Base-by-base conservation (phyloP, 2,329 filamentous ascomycete species). In the Penicillium sp. region DNA sequence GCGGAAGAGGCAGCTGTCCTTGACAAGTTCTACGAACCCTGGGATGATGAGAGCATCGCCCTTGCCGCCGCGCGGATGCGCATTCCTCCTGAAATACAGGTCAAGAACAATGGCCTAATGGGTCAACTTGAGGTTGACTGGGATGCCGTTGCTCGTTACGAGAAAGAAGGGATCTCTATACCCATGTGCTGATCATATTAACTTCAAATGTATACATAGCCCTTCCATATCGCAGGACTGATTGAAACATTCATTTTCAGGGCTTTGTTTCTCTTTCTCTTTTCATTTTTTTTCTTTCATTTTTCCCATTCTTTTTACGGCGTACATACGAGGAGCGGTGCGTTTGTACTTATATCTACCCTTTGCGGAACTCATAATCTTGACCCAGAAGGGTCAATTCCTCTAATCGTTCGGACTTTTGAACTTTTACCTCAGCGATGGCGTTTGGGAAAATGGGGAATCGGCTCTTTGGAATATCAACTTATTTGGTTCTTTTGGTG, bases 101-200 rank as follows among this genome's bases (percentile, higher is more conserved):
- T 44, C 38, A 52, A 54, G 53, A 42, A 18, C 27, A 45, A 34
- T 13, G 52, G 52, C 4, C 27, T 40, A 9, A 42, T 75, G 72
- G 73, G 59, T 67, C 42, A 66, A 63, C 59, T 60, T 24, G 39
- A 69, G 32, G 63, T 77, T 31, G 71, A 77, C 49, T 78, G 75
- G 73, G 73, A 77, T n/a, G 62, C 62, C 11, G 55, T 73, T 36
- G 68, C 72, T n/a, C 62, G 61, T 10, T 68, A 68, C 21, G 67
- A 69, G 29, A 61, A 63, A 22, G 62, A 67, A 16, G 62, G 57
- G 8, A 64, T 70, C 38, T 55, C 63, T 18, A 67, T 73, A 43
- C 62, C 60, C 44, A 61, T 67, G 38, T 61, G 67, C 53, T 72
- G 58, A 64, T 54, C 39, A 42, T 18, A 2, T 10, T 21, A 13